Conservation (phyloP, 1,284 basidiomycete genomes). For the Amylostereum areolatum region DNA sequence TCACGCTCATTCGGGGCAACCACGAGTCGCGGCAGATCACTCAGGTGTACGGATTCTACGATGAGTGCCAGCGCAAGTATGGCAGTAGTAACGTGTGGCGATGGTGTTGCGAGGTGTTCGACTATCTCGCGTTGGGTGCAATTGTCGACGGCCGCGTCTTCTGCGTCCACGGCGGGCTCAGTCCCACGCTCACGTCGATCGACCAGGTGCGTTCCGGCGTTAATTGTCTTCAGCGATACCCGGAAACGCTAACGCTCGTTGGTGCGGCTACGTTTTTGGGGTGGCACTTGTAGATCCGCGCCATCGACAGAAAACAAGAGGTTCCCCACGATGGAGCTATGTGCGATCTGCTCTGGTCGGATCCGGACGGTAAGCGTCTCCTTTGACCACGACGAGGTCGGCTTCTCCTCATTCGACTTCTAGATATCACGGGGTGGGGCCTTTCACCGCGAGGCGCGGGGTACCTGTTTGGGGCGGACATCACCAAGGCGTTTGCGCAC, state of each 20-base stretch:
- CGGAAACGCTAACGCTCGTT: neutral
- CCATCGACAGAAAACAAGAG: slow-evolving; percentile 95
- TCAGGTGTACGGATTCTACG: slow-evolving; percentile 99
- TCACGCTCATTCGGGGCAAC: slow-evolving; percentile 96
- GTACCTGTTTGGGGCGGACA: slow-evolving; percentile 91
- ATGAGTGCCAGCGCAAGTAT: slow-evolving; percentile 97
- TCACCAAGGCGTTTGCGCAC: slow-evolving; percentile 86
- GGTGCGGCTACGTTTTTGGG: too few relatives aligned
- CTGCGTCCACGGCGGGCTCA: slow-evolving; percentile 90
- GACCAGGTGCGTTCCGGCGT: slow-evolving; percentile 65
- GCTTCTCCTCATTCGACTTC: neutral
- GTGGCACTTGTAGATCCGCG: slow-evolving; percentile 64
- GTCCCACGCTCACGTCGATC: slow-evolving; percentile 77
- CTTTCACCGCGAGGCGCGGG: slow-evolving; percentile 96
- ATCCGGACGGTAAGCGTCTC: slow-evolving; percentile 77
- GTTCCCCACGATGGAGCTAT: slow-evolving; percentile 99
- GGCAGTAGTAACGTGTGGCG: slow-evolving; percentile 95
- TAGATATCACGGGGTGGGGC: slow-evolving; percentile 91
- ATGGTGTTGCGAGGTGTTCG: slow-evolving; percentile 98
- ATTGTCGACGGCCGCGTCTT: slow-evolving; percentile 94
- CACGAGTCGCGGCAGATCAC: slow-evolving; percentile 99
- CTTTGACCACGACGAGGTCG: neutral
- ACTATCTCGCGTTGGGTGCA: slow-evolving; percentile 91
- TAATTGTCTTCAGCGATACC: neutral
- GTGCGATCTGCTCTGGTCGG: slow-evolving; percentile 98